Percentiles rank a stretch among this genome's conserved stretches.
phyloP scores from a whole-genome alignment of 2,329 filamentous ascomycete genomes.

The Fusarium pseudograminearum region DNA sequence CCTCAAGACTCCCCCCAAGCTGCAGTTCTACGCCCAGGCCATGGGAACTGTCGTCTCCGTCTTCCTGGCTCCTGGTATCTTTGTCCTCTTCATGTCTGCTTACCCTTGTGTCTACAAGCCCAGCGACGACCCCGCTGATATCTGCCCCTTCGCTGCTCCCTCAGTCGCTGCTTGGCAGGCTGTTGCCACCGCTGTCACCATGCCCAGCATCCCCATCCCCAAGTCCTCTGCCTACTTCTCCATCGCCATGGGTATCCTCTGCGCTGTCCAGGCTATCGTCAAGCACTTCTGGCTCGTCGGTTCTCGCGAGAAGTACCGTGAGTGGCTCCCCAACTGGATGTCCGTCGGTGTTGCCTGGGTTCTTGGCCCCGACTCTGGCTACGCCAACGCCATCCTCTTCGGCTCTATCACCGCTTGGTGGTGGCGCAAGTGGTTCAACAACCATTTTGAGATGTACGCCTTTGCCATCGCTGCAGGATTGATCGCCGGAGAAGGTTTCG shows the following conservation, averaged over 20 bases:
- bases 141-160: conserved; percentile 71
- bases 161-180: conserved; percentile 75
- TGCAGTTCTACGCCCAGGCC: conserved; percentile 75
- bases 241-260: conserved; percentile 65
- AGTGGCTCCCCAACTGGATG: conserved; percentile 74
- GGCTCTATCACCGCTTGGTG: conserved; percentile 64
- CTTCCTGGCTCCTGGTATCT: conserved; percentile 75
- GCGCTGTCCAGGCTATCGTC: conserved; percentile 63
- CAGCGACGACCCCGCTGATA: conserved; percentile 52
- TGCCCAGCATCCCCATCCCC: conserved; percentile 67
- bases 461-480: conserved; percentile 71
- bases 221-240: conserved; percentile 66
- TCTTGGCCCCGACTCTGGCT: conserved; percentile 64
- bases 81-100: conserved; percentile 74
- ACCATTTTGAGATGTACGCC: conserved; percentile 66
- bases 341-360: conserved; percentile 70
- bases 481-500: conserved; percentile 73
- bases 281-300: conserved; percentile 67
- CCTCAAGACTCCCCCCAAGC: conserved; percentile 71
- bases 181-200: conserved; percentile 70
- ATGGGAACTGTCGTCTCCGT: conserved; percentile 73
- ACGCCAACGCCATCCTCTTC: conserved; percentile 68
- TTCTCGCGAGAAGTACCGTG: conserved; percentile 63
- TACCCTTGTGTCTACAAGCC: conserved; percentile 74
- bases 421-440: conserved; percentile 66